phyloP scores from a whole-genome alignment of 1,284 basidiomycete genomes.

The Sporisorium reilianum region DNA sequence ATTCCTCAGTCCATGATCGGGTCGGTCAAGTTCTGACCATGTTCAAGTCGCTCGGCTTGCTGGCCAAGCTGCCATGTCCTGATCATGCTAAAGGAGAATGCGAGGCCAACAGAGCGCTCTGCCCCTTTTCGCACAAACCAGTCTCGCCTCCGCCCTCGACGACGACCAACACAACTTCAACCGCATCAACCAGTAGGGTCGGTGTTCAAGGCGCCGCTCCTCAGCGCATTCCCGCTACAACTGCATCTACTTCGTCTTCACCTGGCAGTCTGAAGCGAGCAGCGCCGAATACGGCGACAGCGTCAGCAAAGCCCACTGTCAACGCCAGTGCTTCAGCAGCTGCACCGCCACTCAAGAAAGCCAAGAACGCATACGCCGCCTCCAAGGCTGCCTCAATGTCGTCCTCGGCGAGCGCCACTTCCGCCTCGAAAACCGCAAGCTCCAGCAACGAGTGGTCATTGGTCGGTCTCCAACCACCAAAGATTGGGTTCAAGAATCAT shows the following conservation, averaged over 20 bases:
- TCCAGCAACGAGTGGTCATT: constrained; percentile 37
- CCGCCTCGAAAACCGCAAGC: constrained; percentile 6
- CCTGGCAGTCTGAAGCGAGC: constrained; percentile 17
- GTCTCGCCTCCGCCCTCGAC: not conserved
- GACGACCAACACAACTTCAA: constrained; percentile 3
- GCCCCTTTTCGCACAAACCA: constrained; percentile 53
- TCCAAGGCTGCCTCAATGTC: constrained; percentile 11
- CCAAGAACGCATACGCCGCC: constrained; percentile 46
- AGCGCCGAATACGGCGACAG: constrained; percentile 3
- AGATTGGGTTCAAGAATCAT: constrained; percentile 46
- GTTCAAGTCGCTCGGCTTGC: constrained; percentile 56
- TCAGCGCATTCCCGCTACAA: not conserved
- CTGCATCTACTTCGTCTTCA: constrained; percentile 1
- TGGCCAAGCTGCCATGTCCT: constrained; percentile 55
- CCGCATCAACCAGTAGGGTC: constrained; percentile 19
- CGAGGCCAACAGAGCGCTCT: constrained; percentile 34
- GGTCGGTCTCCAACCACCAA: constrained; percentile 42
- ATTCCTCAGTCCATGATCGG: not conserved
- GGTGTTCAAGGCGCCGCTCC: constrained; percentile 7
- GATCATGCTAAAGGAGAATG: constrained; percentile 54
- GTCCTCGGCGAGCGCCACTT: constrained; percentile 5
- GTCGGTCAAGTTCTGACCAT: constrained; percentile 17
- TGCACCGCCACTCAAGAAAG: constrained; percentile 39
- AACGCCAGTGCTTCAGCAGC: constrained; percentile 9
- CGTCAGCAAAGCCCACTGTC: constrained; percentile 1